Evolutionary conservation across 2,329 filamentous ascomycete genomes (phyloP), one percentile per base, ranked within the genome.

Genomic region (Ascochyta koolunga): DNA sequence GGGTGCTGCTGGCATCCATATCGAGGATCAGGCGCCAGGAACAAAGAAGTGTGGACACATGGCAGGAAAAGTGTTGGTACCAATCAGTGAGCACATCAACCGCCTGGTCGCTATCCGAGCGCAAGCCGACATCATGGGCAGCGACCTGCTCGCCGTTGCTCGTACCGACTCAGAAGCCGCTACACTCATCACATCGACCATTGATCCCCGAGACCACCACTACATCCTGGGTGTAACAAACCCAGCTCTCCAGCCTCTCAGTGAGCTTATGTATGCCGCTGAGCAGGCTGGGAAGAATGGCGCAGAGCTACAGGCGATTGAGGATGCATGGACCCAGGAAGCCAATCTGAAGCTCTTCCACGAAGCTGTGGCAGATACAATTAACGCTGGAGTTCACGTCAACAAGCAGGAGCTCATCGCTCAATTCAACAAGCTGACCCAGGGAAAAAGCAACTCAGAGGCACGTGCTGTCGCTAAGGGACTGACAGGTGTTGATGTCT

Each of bases 11-110:
- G 95, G 95, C 64, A 97, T 99, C 70, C 95, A 99, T 79, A 97
- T 99, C 66, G 95, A 99, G 79, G 95, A 99, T 76, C 95, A 98
- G 79, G 93, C 95, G 4, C 93, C 95, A 3, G 95, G 95, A 49
- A 98, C 95, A 43, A 99, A 99, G 86, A 99, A 99, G 85, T 99
- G 95, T 76, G 95, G 95, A 60, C 95, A 98, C 80, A 98, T 98
- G 95, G 95, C 95, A 63, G 95, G 95, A 71, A 98, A 98, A 81
- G 95, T 98, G 37, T 83, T 99, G 56, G 95, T 99, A 46, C 95
- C 95, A 44, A 96, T 97, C 73, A 90, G 87, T 78, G 95, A 99
- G 81, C 95, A 99, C 81, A 97, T 98, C 80, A 98, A 97, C 82
- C 89, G 95, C 50, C 83, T 99, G 49, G 92, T 99, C 44, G 93